These are phyloP conservation scores for Dictyostelium brefeldianum DNA, from an alignment of 78 protist genomes.

Conservation along the genomic window DNA sequence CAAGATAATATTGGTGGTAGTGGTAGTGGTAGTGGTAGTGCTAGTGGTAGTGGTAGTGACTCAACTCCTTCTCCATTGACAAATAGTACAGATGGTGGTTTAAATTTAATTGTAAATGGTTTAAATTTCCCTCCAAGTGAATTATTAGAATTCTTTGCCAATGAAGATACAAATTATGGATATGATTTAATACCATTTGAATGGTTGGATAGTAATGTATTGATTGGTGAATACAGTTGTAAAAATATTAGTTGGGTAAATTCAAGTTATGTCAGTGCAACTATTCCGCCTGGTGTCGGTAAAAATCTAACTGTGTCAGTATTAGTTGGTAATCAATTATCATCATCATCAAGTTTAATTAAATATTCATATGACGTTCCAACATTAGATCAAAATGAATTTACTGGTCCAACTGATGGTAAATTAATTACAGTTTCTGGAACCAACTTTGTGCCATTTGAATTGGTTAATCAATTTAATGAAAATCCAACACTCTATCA, in stretches of 20 bases:
- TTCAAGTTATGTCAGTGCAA: background rate
- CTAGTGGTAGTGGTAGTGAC: background rate
- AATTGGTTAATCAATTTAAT: background rate
- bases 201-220: background rate
- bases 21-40: background rate
- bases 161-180: background rate
- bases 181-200: background rate
- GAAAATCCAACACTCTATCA: background rate
- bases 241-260: constrained; percentile 16
- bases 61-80: background rate
- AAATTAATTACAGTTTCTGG: background rate
- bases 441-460: background rate
- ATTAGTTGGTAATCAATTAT: constrained; percentile 30
- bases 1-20: too few relatives aligned
- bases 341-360: background rate
- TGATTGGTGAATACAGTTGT: background rate
- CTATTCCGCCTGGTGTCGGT: constrained; percentile 57
- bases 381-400: background rate
- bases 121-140: constrained; percentile 2
- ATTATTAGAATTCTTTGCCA: background rate
- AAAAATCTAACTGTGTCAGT: constrained; percentile 14
- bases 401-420: background rate
- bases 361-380: constrained; percentile 4
- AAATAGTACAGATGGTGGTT: constrained; percentile 5
- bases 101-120: background rate